A percentile compares a stretch with the other conserved stretches of the same genome.
phyloP scores from a whole-genome alignment of 1,284 basidiomycete genomes.

The Rhodotorula sp. region DNA sequence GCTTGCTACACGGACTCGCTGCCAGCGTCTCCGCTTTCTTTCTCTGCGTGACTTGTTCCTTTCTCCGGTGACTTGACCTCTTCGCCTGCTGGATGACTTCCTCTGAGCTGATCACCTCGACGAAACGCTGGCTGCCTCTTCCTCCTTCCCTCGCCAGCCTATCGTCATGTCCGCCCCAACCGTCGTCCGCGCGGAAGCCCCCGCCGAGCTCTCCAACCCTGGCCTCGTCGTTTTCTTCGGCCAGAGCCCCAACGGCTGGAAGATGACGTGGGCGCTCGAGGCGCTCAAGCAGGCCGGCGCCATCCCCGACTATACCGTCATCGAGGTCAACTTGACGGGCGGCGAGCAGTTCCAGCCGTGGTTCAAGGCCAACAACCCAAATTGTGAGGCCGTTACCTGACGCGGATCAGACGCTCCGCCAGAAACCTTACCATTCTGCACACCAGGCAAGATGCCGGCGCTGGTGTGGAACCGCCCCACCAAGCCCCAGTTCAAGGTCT shows the following conservation, averaged over 20 bases:
- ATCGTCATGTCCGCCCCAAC: conserved; percentile 9
- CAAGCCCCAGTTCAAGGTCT: conserved; percentile 22
- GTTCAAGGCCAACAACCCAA: conserved; percentile 34
- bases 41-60: too few species aligned
- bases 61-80: too few species aligned
- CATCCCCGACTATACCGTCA: conserved; percentile 21
- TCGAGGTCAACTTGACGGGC: conserved; percentile 15
- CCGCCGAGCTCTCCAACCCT: conserved; percentile 14
- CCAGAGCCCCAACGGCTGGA: conserved; percentile 29
- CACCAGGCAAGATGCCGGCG: conserved; percentile 32
- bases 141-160: too few species aligned
- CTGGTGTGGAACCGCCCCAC: conserved; percentile 23
- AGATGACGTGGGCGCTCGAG: conserved; percentile 19
- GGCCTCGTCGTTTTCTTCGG: conserved; percentile 31
- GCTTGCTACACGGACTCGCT: too few species aligned
- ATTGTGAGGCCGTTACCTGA: conserved; percentile 13
- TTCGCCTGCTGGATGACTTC: too few species aligned
- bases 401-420: too few species aligned
- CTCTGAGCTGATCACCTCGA: too few species aligned
- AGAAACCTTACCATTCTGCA: too few species aligned
- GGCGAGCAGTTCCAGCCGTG: conserved; percentile 30
- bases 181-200: conserved; percentile 10
- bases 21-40: too few species aligned
- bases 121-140: background rate
- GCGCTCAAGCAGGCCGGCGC: conserved; percentile 15